Evolutionary conservation across 208 protist genomes (phyloP), one percentile per base, ranked within the genome.

Genomic region (Trypanosoma melophagium): DNA sequence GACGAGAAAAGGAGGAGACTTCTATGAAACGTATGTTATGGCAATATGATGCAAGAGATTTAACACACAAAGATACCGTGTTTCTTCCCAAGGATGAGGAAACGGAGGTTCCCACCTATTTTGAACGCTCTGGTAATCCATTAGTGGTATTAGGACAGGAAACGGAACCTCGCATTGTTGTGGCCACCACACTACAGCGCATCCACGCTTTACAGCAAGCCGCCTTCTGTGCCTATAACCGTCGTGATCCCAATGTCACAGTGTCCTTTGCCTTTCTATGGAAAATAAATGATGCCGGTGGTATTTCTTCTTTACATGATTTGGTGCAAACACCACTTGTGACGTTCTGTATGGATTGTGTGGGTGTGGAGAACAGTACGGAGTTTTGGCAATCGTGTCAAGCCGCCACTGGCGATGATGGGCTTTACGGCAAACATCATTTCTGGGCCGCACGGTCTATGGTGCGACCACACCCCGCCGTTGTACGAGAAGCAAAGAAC

Each of bases 401-500:
- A 28, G 28, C 75, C 41, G 19, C 50, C 40, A 47, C 67, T 24
- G 8, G 3, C 12, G 25, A 22, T 3, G 42, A 55, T 7, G 19
- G 41, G 21, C 40, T 69, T 58, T 87, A 87, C 67, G 81, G 84
- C 31, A 72, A 64, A 13, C 66, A 64, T 31, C 62, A 80, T 22
- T 90, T 75, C 68, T 90, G 84, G 80, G 61, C 41, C 0, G 70
- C 57, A 60, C 84, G 84, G 9, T 85, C 81, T 22, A 76, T 84
- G 73, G 52, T 87, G 13, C 76, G 69, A 12, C 57, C 79, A 17
- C 61, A 61, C 0, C 60, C 69, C 3, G 40, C 7, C 19, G 60
- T 87, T n/a, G 69, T 69, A 7, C 71, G 10, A 0, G 76, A 62
- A 1, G 84, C 76, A 38, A 49, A 71, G 24, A 69, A 44, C 38